Conservation (phyloP, 805 yeast species). For the Monosporozyma unispora region DNA sequence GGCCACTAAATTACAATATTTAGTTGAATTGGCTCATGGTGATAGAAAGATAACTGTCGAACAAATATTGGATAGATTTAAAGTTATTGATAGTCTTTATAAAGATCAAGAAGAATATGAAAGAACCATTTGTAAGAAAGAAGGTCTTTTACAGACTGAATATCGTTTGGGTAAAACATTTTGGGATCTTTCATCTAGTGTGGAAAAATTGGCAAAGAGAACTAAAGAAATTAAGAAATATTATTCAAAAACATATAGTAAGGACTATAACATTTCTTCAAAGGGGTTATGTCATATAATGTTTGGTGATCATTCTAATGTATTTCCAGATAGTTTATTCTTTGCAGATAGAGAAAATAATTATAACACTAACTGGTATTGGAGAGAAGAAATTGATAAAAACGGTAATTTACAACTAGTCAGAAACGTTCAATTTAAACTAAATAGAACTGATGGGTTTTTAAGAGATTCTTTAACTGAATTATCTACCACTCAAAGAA, state of each 20-base stretch:
- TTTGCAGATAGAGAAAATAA: slow-evolving; percentile 23
- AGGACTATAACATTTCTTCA: slow-evolving; percentile 51
- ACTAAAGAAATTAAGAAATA: slow-evolving; percentile 26
- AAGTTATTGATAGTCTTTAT: slow-evolving; percentile 15
- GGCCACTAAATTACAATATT: slow-evolving; percentile 45
- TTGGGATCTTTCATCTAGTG: slow-evolving; percentile 7
- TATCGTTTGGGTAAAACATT: slow-evolving; percentile 8
- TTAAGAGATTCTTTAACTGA: slow-evolving; percentile 9
- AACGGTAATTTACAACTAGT: slow-evolving; percentile 11
- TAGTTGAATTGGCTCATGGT: slow-evolving; percentile 43
- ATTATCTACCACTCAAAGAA: slow-evolving; percentile 33
- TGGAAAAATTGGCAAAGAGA: slow-evolving; percentile 6
- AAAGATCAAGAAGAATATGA: slow-evolving; percentile 6
- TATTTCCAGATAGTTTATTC: slow-evolving; percentile 28
- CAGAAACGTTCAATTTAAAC: slow-evolving; percentile 23
- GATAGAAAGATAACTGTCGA: slow-evolving; percentile 20
- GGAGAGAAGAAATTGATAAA: slow-evolving; percentile 10
- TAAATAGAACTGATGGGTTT: slow-evolving; percentile 18
- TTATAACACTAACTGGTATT: slow-evolving; percentile 27
- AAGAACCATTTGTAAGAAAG: slow-evolving; percentile 3
- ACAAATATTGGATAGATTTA: slow-evolving; percentile 26
- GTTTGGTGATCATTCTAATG: slow-evolving; percentile 65
- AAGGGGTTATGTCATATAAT: slow-evolving; percentile 72
- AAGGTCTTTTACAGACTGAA: slow-evolving; percentile 4
- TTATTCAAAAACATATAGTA: slow-evolving; percentile 29